These are phyloP conservation scores for Tolypocladium ophioglossoides DNA, from an alignment of 2,329 filamentous ascomycete species.

Conservation along the genomic window DNA sequence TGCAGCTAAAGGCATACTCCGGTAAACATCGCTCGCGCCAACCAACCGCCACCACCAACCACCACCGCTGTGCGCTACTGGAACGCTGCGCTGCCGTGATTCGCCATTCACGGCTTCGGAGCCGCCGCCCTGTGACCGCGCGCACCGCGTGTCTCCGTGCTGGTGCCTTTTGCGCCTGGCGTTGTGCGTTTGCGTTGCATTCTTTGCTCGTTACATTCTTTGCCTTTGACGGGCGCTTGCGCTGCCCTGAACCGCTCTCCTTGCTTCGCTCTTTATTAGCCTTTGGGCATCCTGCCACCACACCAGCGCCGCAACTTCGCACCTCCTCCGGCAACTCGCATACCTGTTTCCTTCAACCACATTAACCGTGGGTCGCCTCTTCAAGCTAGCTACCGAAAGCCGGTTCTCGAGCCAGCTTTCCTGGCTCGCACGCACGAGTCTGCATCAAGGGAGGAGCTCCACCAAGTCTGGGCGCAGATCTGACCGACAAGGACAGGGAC, in stretches of 20 bases:
- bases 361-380: background rate
- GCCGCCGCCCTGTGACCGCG: slow-evolving; percentile 2
- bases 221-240: slow-evolving; percentile 2
- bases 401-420: background rate
- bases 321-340: background rate
- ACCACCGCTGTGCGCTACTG: background rate
- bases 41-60: slow-evolving; percentile 1
- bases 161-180: background rate
- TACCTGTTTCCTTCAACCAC: background rate
- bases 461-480: background rate
- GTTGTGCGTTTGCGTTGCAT: background rate
- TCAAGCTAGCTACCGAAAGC: background rate
- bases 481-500: background rate
- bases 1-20: background rate
- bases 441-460: background rate
- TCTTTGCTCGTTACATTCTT: background rate
- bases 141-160: background rate
- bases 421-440: background rate
- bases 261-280: background rate
- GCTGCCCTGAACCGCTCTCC: background rate
- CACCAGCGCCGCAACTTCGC: background rate
- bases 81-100: slow-evolving; percentile 3
- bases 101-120: background rate
- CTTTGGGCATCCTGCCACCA: background rate
- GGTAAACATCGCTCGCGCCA: background rate